Evolutionary conservation across 306 rosid genomes (phyloP).

Genomic region (barrel medic (Medicago truncatula)): DNA sequence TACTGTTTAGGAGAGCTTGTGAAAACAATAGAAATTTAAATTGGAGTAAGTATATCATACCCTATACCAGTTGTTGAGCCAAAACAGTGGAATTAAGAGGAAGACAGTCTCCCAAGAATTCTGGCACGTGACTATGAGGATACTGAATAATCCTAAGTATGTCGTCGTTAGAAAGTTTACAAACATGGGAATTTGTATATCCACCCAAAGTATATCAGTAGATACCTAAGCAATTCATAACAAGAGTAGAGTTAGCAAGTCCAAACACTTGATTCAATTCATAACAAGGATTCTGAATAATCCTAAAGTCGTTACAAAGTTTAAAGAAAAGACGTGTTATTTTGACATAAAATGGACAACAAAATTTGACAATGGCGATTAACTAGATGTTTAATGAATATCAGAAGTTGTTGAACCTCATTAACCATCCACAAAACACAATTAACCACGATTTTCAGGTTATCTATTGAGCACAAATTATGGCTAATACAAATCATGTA

Average conservation of each 20-base stretch:
- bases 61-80: slow-evolving; percentile 85
- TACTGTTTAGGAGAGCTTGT: too few species aligned
- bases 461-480: too few species aligned
- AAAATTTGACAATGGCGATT: too few species aligned
- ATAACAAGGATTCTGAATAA: background rate
- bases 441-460: too few species aligned
- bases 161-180: slow-evolving; percentile 45
- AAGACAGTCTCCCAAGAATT: slow-evolving; percentile 79
- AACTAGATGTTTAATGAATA: too few species aligned
- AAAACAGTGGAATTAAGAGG: slow-evolving; percentile 74
- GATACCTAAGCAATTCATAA: slow-evolving; percentile 65
- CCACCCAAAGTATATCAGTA: slow-evolving; percentile 76
- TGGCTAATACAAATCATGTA: too few species aligned
- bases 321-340: background rate
- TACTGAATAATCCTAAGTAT: slow-evolving; percentile 60
- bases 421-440: too few species aligned
- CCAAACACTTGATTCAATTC: background rate
- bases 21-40: background rate
- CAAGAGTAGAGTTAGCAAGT: slow-evolving; percentile 19
- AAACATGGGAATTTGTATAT: slow-evolving; percentile 68
- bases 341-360: background rate
- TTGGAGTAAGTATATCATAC: slow-evolving; percentile 51
- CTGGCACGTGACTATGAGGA: slow-evolving; percentile 70
- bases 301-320: too few species aligned
- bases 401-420: too few species aligned